These are phyloP conservation scores for Monosporozyma yasuniensis DNA, from an alignment of 805 yeast species.

Conservation along the genomic window DNA sequence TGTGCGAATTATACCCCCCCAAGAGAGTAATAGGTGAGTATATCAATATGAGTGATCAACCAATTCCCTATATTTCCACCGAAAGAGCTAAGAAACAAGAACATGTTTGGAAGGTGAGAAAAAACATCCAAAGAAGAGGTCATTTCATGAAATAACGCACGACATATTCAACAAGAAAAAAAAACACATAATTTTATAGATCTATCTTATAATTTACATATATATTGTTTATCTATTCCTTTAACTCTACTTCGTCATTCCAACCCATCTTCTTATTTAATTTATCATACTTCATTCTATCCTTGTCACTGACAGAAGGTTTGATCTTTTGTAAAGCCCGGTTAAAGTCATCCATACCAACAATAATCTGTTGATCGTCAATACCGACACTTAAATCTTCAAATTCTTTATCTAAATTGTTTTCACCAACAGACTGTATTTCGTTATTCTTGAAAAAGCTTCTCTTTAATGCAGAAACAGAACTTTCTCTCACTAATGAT, in stretches of 20 bases:
- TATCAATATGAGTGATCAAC: neutral
- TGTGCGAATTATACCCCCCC: slow-evolving; percentile 40
- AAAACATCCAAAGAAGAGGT: slow-evolving; percentile 44
- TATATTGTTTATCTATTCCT: slow-evolving; percentile 5
- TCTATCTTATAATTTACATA: neutral
- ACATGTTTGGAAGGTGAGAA: slow-evolving; percentile 48
- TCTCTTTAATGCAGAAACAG: slow-evolving; percentile 74
- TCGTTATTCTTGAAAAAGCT: slow-evolving; percentile 49
- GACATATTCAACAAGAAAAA: neutral
- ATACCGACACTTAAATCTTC: slow-evolving; percentile 33
- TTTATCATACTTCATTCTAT: slow-evolving; percentile 66
- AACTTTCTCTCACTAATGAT: slow-evolving; percentile 88
- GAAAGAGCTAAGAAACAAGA: slow-evolving; percentile 37
- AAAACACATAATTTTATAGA: neutral
- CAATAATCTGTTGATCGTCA: slow-evolving; percentile 36
- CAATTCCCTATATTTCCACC: slow-evolving; percentile 37
- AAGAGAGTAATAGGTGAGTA: slow-evolving; percentile 8
- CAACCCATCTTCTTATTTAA: slow-evolving; percentile 69
- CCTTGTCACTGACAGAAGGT: slow-evolving; percentile 86
- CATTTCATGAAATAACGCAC: slow-evolving; percentile 21
- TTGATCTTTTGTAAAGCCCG: slow-evolving; percentile 65
- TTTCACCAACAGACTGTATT: slow-evolving; percentile 37
- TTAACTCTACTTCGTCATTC: slow-evolving; percentile 38
- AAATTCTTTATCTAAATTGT: slow-evolving; percentile 34
- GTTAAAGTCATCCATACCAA: slow-evolving; percentile 58